Evolutionary conservation across 257 asterid species (phyloP), one percentile per base, ranked within the genome.

Genomic region (Mitragyna speciosa): DNA sequence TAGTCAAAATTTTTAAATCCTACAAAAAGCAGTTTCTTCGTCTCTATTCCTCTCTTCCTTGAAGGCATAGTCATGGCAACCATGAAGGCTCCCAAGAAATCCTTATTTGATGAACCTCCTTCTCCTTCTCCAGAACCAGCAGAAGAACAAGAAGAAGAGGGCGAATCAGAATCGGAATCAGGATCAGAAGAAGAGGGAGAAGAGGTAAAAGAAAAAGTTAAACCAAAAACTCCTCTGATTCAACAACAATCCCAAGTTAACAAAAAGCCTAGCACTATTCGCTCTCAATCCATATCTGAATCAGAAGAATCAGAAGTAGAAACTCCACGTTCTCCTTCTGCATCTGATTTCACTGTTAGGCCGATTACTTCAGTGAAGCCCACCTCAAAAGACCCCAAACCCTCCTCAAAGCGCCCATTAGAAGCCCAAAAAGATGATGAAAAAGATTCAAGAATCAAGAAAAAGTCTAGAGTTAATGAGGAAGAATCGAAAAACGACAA

Each of bases 301-400:
- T 56, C 73, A 51, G 82, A 86, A 7, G 87, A 54, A 33, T 78
- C 69, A 5, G 82, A 11, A 47, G 76, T 70, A 12, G 83, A 77
- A 45, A 2, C 49, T 16, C 84, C 48, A n/a, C 78, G 72, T n/a
- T 86, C 89, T 12, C 87, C 87, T 12, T 80, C 79, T 76, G 85
- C 87, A 24, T 83, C 90, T 2, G 85, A 76, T 67, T 89, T 82
- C 89, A 84, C 80, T 64, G 10, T 87, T 19, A 86, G 86, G 84
- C 88, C 88, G 24, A 78, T 68, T 81, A 31, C 59, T 49, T 30
- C 79, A 12, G 24, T 65, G 6, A 73, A 63, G 56, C 47, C 22
- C 12, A 24, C 16, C 5, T 5, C 59, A 2, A 77, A 79, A 81
- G 19, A 61, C 11, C 33, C 79, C 0, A 88, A 90, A 47, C 84